phyloP scores from a whole-genome alignment of 306 rosid genomes.

The Gillenia trifoliata region DNA sequence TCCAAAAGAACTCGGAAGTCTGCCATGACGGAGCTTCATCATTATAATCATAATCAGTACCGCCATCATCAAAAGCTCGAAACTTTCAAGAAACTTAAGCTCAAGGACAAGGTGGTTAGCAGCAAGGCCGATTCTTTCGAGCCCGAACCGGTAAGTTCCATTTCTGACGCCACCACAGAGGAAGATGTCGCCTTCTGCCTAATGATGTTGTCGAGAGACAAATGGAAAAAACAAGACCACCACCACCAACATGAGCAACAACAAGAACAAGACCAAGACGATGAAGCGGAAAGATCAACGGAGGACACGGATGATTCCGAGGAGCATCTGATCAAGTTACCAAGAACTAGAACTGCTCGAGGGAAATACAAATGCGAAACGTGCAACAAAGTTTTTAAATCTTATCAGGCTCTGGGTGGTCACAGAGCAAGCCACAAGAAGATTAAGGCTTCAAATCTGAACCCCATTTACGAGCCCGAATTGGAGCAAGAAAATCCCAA shows the following conservation, averaged over 20 bases:
- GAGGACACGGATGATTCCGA: constrained; percentile 54
- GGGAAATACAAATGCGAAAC: constrained; percentile 89
- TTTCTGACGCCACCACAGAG: constrained; percentile 64
- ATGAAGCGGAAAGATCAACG: constrained; percentile 26
- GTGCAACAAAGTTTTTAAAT: constrained; percentile 69
- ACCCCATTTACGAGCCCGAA: constrained; percentile 13
- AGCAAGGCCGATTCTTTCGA: constrained; percentile 43
- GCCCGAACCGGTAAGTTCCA: constrained; percentile 64
- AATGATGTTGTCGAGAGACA: constrained; percentile 80
- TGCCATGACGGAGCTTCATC: neutral
- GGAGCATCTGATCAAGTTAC: constrained; percentile 26
- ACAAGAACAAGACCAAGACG: neutral
- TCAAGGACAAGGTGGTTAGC: neutral
- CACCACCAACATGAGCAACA: neutral
- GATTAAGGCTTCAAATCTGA: constrained; percentile 26
- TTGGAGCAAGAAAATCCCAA: constrained; percentile 10
- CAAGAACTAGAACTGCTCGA: constrained; percentile 18
- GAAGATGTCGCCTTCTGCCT: constrained; percentile 81
- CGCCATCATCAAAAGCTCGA: constrained; percentile 15
- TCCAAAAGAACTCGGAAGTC: constrained; percentile 59
- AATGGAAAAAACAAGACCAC: constrained; percentile 39
- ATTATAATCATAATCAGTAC: neutral
- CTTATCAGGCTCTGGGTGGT: constrained; percentile 91
- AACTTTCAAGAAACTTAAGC: constrained; percentile 16
- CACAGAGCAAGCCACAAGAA: constrained; percentile 97